Percentiles rank a stretch among this genome's conserved stretches.
phyloP scores from a whole-genome alignment of 148 eudicot species.

The Fagopyrum esculentum region DNA sequence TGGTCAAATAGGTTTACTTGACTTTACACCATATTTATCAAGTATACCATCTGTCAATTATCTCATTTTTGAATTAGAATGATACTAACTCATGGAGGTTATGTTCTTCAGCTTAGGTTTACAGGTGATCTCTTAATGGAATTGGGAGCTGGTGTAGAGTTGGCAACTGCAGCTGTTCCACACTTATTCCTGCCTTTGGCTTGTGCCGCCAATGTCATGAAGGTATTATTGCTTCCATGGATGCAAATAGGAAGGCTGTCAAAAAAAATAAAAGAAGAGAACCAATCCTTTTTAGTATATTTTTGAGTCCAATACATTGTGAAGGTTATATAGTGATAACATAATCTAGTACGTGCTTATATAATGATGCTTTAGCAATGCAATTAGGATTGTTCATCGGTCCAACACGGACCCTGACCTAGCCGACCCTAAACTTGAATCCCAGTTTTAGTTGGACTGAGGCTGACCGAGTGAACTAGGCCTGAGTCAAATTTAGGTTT shows the following conservation, averaged over 20 bases:
- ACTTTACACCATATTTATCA: too few relatives aligned
- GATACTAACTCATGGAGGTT: background rate
- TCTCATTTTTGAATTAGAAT: background rate
- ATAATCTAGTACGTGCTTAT: background rate
- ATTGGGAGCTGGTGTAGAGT: constrained; percentile 92
- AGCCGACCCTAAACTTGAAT: too few relatives aligned
- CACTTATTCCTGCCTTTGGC: constrained; percentile 96
- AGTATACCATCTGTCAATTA: too few relatives aligned
- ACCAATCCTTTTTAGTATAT: background rate
- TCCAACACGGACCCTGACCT: too few relatives aligned
- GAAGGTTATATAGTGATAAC: background rate
- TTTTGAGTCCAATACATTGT: background rate
- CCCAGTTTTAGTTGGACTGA: too few relatives aligned
- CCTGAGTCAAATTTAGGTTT: too few relatives aligned
- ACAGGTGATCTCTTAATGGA: constrained; percentile 96
- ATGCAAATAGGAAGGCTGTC: constrained; percentile 5
- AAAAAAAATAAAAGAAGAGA: background rate
- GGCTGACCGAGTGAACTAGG: too few relatives aligned
- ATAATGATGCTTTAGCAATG: background rate
- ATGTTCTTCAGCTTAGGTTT: constrained; percentile 62
- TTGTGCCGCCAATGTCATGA: constrained; percentile 92
- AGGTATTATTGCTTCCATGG: constrained; percentile 33
- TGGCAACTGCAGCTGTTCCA: constrained; percentile 90
- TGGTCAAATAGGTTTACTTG: too few relatives aligned
- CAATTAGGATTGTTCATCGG: too few relatives aligned